phyloP scores from a whole-genome alignment of 1,139 yeast species.

The Lizanozyma gosingica region DNA sequence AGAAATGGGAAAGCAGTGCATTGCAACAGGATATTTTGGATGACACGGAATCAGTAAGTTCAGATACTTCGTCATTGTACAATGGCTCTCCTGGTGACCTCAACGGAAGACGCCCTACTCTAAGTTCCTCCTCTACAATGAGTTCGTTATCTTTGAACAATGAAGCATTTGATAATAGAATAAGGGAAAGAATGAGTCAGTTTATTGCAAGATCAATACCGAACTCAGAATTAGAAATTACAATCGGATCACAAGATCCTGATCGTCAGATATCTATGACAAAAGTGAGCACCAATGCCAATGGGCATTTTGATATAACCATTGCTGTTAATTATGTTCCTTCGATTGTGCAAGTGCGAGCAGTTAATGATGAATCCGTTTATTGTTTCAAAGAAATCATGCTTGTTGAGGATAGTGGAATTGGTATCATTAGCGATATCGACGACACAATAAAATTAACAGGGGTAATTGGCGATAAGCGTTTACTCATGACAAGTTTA shows the following conservation, averaged over 20 bases:
- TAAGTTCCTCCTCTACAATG: conserved; percentile 6
- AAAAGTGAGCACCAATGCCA: conserved; percentile 40
- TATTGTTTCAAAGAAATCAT: conserved; percentile 37
- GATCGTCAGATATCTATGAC: conserved; percentile 12
- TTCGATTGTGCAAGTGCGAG: conserved; percentile 33
- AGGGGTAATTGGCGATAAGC: conserved; percentile 81
- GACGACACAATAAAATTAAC: conserved; percentile 91
- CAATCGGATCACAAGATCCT: conserved; percentile 36
- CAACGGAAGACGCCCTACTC: conserved; percentile 8
- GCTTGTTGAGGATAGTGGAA: conserved; percentile 39
- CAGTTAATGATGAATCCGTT: conserved; percentile 36
- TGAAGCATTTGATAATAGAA: conserved; percentile 21
- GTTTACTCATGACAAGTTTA: conserved; percentile 71
- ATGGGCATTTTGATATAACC: conserved; percentile 49
- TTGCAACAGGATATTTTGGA: conserved; percentile 20
- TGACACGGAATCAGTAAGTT: conserved; percentile 2
- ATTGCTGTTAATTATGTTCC: conserved; percentile 49
- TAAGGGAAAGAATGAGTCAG: conserved; percentile 49
- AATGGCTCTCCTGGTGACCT: conserved; percentile 11
- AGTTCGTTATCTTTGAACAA: neutral
- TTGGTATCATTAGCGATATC: conserved; percentile 80
- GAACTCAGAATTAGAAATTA: conserved; percentile 40
- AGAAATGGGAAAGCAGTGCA: conserved; percentile 21
- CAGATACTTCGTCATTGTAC: conserved; percentile 10
- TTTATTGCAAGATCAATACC: conserved; percentile 55